Base-by-base conservation (phyloP, 768 basidiomycete genomes). In the Lactifluus rugatus region DNA sequence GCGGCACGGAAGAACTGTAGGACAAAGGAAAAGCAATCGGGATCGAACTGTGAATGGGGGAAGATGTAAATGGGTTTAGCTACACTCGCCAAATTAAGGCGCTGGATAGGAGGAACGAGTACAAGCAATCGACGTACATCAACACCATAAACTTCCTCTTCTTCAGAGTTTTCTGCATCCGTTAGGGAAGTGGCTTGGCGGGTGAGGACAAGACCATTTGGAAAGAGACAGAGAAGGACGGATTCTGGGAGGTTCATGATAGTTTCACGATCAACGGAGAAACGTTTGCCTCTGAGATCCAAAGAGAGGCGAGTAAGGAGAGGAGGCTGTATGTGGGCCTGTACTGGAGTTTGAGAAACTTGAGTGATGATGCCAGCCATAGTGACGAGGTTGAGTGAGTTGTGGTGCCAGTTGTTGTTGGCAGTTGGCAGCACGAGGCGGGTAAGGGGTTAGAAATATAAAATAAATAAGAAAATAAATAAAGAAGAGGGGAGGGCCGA, bases 181-280 rank as follows among this genome's bases (percentile, higher is more conserved):
- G 82, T 81, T 54, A 88, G 73, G 17, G 84, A 84, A 8, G 81
- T 80, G 60, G 87, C 88, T 68, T 94, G 90, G 61, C 93, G 79
- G 68, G 87, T 93, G 54, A 97, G 79, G 39, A 97, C 93, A 60
- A 97, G 82, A 19, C 95, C 96, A 67, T 98, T 98, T 10, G 96
- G 96, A 69, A 98, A 99, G 61, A 99, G 78, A 71, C 94, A 97
- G 37, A 99, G 76, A 53, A 98, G 78, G 47, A 99, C 93, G 17
- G 90, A 93, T 81, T 99, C 96, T 2, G 96, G 96, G 19, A 99
- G 79, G 70, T 94, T 92, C 93, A 98, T 96, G 69, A 99, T 87
- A 6, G 89, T 93, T 74, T 98, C 95, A 64, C 95, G 81, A 74
- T 98, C 96, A 45, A 99, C 92, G 60, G 89, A 85, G 74, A 98